Conservation (phyloP, 1,284 basidiomycete species). For the Rhodotorula sp. region DNA sequence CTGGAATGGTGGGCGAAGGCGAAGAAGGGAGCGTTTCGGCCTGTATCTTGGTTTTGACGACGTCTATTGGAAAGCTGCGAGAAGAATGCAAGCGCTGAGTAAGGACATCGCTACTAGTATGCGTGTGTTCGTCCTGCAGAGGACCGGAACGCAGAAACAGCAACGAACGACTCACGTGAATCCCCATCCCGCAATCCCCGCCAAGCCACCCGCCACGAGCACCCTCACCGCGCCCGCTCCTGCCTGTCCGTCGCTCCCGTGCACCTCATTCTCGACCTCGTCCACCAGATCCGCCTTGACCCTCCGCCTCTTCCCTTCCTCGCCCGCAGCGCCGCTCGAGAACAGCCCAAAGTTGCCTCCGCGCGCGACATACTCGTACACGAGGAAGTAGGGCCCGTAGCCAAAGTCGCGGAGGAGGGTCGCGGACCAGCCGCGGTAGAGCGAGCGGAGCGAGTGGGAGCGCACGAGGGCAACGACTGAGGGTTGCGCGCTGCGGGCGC, state of each 20-base stretch:
- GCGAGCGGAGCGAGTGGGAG: conserved; percentile 62
- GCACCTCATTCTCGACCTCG: conserved; percentile 54
- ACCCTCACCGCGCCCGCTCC: conserved; percentile 48
- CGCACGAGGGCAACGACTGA: conserved; percentile 61
- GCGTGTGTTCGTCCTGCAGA: too few relatives aligned
- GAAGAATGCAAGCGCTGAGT: background rate
- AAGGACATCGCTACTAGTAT: conserved; percentile 46
- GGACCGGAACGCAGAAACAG: background rate
- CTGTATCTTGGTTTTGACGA: conserved; percentile 83
- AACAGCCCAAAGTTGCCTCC: conserved; percentile 22
- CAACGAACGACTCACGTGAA: conserved; percentile 44
- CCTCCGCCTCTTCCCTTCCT: conserved; percentile 36
- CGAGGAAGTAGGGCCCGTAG: conserved; percentile 79
- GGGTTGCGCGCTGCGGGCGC: conserved; percentile 42
- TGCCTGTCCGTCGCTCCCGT: conserved; percentile 15
- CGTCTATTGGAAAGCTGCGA: conserved; percentile 67
- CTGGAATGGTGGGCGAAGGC: background rate
- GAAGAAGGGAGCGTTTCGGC: conserved; percentile 47
- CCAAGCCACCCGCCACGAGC: conserved; percentile 73
- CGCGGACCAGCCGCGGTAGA: conserved; percentile 73
- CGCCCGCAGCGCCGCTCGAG: background rate
- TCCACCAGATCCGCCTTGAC: conserved; percentile 48
- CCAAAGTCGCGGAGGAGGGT: conserved; percentile 74
- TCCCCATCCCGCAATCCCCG: conserved; percentile 59
- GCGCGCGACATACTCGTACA: conserved; percentile 75